Base-by-base conservation (phyloP, 2,329 filamentous ascomycete genomes). In the Phaeosphaeria sp. region DNA sequence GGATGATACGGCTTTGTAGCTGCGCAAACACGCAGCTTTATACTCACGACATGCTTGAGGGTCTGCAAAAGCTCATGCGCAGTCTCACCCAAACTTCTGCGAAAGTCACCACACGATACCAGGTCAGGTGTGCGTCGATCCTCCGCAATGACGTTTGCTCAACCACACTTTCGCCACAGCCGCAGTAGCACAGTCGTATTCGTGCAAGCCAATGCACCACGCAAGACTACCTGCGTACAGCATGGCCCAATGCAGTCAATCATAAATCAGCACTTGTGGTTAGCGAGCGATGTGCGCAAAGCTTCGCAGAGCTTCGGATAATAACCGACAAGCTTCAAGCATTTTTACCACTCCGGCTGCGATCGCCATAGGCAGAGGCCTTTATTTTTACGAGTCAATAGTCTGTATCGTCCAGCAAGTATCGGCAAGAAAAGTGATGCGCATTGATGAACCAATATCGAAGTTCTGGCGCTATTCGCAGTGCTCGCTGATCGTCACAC, bases 201-300 rank as follows among this genome's bases (percentile, higher is more conserved):
- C 49, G 49, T 52, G 36, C 50, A 3, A 51, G 25, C 27, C 25
- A 36, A 39, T 44, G 40, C 40, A 52, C 56, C 51, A 48, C 50
- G 45, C 51, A 53, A 48, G 53, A 49, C 46, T 30, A 40, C 55
- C 55, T 49, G 47, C 52, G 58, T 40, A 55, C 51, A 25, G 45
- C 46, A 22, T 39, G 33, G 13, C 54, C 48, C 22, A 20, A 60
- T 56, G 48, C 53, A 55, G 67, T 51, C 48, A 57, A 53, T 61
- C 47, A 64, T 65, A 68, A 55, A 59, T 59, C 53, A 54, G 52
- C 57, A 47, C 30, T 52, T 22, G 27, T 60, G 59, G 53, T 44
- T 65, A 68, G 63, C 50, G 54, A 55, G 44, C 21, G 55, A 56
- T 36, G 45, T 52, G 55, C 45, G 46, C 56, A 49, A 58, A 47